phyloP scores from a whole-genome alignment of 2,329 filamentous ascomycete species.

The Pseudogymnoascus sp. region DNA sequence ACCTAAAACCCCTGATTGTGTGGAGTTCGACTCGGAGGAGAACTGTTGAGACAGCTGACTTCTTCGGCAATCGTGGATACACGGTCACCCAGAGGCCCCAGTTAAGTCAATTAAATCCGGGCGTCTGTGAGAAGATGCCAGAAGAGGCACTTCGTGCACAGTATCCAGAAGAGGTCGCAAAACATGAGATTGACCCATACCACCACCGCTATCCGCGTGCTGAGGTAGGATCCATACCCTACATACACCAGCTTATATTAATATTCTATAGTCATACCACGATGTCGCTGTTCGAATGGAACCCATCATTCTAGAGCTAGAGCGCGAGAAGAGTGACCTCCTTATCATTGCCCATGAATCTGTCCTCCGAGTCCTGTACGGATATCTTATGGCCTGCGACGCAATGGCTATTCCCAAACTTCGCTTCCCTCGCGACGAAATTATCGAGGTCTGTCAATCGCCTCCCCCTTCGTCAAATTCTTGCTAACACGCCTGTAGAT shows the following conservation, averaged over 20 bases:
- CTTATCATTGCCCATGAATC: constrained; percentile 97
- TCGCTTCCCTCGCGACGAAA: constrained; percentile 91
- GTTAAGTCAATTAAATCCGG: constrained; percentile 95
- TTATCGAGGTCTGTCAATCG: constrained; percentile 64
- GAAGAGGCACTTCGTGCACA: constrained; percentile 72
- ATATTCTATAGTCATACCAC: constrained; percentile 70
- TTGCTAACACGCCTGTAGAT: constrained; percentile 43
- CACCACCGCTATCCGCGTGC: constrained; percentile 93
- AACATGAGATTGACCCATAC: constrained; percentile 91
- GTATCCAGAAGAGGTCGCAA: constrained; percentile 84
- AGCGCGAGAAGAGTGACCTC: constrained; percentile 95
- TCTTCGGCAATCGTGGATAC: constrained; percentile 71
- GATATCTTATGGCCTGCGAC: constrained; percentile 97
- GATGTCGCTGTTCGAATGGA: constrained; percentile 96
- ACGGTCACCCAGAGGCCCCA: constrained; percentile 87
- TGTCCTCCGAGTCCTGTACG: constrained; percentile 92
- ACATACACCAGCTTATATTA: constrained; percentile 11
- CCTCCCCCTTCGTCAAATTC: background rate
- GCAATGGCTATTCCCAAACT: constrained; percentile 89
- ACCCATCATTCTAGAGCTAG: constrained; percentile 93
- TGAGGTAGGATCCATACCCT: constrained; percentile 52
- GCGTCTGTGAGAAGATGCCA: constrained; percentile 89
- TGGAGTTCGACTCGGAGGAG: constrained; percentile 92
- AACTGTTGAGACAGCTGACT: constrained; percentile 83
- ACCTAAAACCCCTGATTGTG: constrained; percentile 73